phyloP scores from a whole-genome alignment of 495 filamentous ascomycete genomes.

The Lophium mytilinum region DNA sequence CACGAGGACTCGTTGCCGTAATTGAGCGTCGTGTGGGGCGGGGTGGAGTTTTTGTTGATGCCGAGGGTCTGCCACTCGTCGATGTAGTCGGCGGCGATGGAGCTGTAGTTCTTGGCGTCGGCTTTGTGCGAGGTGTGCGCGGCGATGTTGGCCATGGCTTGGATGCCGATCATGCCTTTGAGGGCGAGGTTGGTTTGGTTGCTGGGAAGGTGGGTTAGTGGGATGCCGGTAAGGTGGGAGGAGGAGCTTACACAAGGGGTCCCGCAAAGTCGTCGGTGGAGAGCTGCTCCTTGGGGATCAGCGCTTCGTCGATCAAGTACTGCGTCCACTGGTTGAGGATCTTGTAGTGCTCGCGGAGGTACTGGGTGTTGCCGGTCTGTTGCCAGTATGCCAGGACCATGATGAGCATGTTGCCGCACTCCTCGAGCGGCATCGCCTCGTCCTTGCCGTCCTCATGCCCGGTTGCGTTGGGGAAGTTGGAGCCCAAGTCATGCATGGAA shows the following conservation, averaged over 20 bases:
- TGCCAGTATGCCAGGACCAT: constrained; percentile 44
- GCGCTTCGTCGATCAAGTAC: constrained; percentile 28
- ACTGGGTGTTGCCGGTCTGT: constrained; percentile 37
- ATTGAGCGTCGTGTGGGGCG: constrained; percentile 33
- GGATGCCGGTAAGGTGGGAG: not conserved
- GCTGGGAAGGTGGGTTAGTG: constrained; percentile 25
- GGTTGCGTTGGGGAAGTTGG: constrained; percentile 31
- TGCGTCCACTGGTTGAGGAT: constrained; percentile 31
- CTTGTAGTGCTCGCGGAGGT: constrained; percentile 33
- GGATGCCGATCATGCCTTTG: constrained; percentile 35
- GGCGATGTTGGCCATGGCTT: constrained; percentile 32
- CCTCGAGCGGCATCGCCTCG: constrained; percentile 33
- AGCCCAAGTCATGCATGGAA: constrained; percentile 32
- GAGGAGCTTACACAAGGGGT: constrained; percentile 31
- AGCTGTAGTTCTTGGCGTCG: constrained; percentile 27
- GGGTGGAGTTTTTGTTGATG: constrained; percentile 26
- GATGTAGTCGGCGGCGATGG: constrained; percentile 31
- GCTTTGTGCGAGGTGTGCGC: constrained; percentile 20
- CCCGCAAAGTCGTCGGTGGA: constrained; percentile 36
- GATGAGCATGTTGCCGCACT: constrained; percentile 35
- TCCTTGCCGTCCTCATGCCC: constrained; percentile 27
- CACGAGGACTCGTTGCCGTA: constrained; percentile 39
- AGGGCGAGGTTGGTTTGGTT: constrained; percentile 36
- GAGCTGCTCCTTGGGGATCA: constrained; percentile 30
- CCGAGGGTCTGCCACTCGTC: constrained; percentile 27